These are phyloP conservation scores for Peronospora farinosa DNA, from an alignment of 352 stramenopile genomes.

Conservation along the genomic window DNA sequence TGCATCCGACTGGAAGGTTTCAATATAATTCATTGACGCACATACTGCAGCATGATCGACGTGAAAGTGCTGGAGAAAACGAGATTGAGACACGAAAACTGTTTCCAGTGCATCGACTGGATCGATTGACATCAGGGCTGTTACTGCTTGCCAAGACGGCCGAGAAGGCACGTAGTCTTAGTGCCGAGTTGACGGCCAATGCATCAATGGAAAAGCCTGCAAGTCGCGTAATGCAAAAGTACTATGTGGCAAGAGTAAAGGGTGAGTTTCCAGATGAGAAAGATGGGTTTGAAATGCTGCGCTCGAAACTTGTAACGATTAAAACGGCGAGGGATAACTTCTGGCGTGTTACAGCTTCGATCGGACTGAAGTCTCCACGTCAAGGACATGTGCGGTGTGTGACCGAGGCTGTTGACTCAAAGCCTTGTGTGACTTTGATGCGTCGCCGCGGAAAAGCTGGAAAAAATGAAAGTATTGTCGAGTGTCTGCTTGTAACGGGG, in stretches of 20 bases:
- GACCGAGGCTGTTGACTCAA: constrained; percentile 21
- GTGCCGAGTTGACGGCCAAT: constrained; percentile 31
- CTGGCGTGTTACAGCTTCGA: constrained; percentile 38
- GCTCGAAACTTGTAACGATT: constrained; percentile 17
- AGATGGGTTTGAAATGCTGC: constrained; percentile 12
- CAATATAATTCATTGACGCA: constrained; percentile 85
- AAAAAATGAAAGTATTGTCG: constrained; percentile 60
- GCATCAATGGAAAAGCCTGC: constrained; percentile 11
- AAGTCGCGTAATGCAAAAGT: constrained; percentile 38
- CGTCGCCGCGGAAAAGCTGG: constrained; percentile 22
- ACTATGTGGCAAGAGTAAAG: constrained; percentile 45
- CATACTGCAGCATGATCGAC: constrained; percentile 33
- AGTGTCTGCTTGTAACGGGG: constrained; percentile 87
- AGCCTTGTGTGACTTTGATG: constrained; percentile 41
- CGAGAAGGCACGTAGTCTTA: constrained; percentile 37
- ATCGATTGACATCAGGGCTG: constrained; percentile 88
- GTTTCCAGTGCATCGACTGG: constrained; percentile 88
- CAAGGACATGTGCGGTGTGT: constrained; percentile 25
- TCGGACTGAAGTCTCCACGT: constrained; percentile 26
- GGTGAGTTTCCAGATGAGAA: constrained; percentile 34
- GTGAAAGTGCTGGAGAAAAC: constrained; percentile 1
- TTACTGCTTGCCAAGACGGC: constrained; percentile 48
- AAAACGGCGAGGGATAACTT: constrained; percentile 11
- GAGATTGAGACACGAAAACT: constrained; percentile 34
- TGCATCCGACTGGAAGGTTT: constrained; percentile 89